A percentile compares a stretch with the other conserved stretches of the same genome.
Evolutionary conservation across 83 land plant genomes (phyloP).

Genomic region (Isoetes engelmannii): DNA sequence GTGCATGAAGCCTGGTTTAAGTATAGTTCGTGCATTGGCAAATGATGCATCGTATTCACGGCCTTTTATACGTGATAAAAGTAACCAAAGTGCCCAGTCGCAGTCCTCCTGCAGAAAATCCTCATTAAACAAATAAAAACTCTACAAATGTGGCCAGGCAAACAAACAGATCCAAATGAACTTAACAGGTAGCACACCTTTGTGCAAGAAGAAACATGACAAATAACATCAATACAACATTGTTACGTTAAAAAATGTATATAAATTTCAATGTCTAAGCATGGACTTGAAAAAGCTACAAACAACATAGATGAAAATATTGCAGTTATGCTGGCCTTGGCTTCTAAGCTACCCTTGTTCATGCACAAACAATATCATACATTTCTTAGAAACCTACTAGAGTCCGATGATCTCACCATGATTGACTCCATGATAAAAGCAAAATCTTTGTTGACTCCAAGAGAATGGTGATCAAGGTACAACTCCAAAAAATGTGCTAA

Average conservation of each 20-base stretch:
- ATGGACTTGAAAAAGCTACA: too few species aligned
- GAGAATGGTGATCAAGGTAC: constrained; percentile 64
- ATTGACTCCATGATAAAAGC: constrained; percentile 47
- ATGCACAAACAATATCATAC: too few species aligned
- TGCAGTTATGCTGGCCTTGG: too few species aligned
- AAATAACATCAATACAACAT: too few species aligned
- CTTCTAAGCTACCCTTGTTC: too few species aligned
- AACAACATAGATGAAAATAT: too few species aligned
- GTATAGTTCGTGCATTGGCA: constrained; percentile 66
- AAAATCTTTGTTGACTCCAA: constrained; percentile 45
- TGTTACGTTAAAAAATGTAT: too few species aligned
- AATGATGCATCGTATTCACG: constrained; percentile 89
- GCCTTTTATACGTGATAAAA: constrained; percentile 63
- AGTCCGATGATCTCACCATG: constrained; percentile 48
- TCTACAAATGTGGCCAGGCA: neutral
- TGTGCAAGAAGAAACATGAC: too few species aligned
- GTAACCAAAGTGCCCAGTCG: constrained; percentile 90
- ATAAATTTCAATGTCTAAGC: too few species aligned
- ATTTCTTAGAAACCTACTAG: neutral
- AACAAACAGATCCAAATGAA: too few species aligned
- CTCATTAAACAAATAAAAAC: neutral
- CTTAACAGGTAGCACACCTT: too few species aligned
- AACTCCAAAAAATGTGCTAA: constrained; percentile 70
- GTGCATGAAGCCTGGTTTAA: constrained; percentile 28
- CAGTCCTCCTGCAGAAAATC: constrained; percentile 59